Conservation (phyloP, 805 yeast species). For the Pichia pseudocactophila region DNA sequence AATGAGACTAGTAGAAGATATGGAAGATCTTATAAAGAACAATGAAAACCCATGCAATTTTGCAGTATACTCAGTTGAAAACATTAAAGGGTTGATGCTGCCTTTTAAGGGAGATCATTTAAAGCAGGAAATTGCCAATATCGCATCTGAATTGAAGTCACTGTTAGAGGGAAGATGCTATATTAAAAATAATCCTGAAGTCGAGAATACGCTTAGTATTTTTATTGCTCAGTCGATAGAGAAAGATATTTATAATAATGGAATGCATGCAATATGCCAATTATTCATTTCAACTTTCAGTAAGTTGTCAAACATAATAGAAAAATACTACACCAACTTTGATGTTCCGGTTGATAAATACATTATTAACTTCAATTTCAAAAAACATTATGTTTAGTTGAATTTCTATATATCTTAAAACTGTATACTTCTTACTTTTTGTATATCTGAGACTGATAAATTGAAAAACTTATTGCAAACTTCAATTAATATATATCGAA, state of each 20-base stretch:
- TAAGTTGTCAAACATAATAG: conserved; percentile 46
- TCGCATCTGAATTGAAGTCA: conserved; percentile 46
- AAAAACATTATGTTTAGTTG: conserved; percentile 16
- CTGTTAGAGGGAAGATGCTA: conserved; percentile 33
- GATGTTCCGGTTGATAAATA: conserved; percentile 24
- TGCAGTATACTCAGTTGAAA: conserved; percentile 54
- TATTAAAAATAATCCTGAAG: conserved; percentile 5
- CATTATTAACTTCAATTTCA: conserved; percentile 24
- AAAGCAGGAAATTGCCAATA: conserved; percentile 40
- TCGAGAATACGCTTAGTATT: conserved; percentile 23
- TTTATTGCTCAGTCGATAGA: conserved; percentile 33
- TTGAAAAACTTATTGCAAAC: no score
- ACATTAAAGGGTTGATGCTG: conserved; percentile 46
- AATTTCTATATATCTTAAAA: not conserved
- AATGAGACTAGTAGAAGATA: conserved; percentile 54
- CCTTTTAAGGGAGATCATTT: conserved; percentile 55
- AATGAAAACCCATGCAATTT: conserved; percentile 44
- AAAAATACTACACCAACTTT: conserved; percentile 39
- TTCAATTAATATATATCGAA: no score
- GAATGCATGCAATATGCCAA: conserved; percentile 66
- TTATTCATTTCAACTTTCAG: conserved; percentile 46
- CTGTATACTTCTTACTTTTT: not conserved
- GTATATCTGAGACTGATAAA: no score
- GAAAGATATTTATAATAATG: conserved; percentile 44
- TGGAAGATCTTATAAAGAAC: conserved; percentile 40